Conservation (phyloP, 345 rosid species). For the Carallia pectinifolia region DNA sequence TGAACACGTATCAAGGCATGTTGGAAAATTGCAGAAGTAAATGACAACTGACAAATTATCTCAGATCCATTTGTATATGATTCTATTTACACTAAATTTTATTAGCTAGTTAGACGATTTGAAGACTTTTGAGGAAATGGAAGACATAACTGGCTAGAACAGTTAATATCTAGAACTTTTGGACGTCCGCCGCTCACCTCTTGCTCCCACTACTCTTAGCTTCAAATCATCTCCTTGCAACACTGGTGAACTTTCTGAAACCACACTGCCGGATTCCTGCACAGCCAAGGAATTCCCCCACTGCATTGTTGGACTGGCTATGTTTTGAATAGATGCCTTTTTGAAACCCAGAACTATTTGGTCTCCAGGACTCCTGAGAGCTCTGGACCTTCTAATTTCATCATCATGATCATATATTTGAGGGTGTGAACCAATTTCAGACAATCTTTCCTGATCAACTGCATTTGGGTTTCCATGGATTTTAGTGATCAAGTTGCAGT, state of each 20-base stretch:
- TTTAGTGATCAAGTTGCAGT: slow-evolving; percentile 23
- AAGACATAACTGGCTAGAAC: neutral
- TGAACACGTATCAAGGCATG: slow-evolving; percentile 3
- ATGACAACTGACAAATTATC: slow-evolving; percentile 6
- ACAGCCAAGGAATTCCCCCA: slow-evolving; percentile 31
- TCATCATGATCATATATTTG: slow-evolving; percentile 36
- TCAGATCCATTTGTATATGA: slow-evolving; percentile 22
- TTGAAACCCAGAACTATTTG: slow-evolving; percentile 43
- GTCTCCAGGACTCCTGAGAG: slow-evolving; percentile 55
- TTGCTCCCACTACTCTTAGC: slow-evolving; percentile 6
- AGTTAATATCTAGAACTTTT: slow-evolving; percentile 27
- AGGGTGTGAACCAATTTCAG: slow-evolving; percentile 32
- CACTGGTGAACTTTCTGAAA: slow-evolving; percentile 17
- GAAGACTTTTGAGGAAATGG: neutral
- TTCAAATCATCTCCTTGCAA: slow-evolving; percentile 17
- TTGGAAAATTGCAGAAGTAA: slow-evolving; percentile 3
- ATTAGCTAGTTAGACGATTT: neutral
- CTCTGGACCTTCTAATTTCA: slow-evolving; percentile 44
- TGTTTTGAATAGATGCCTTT: slow-evolving; percentile 19
- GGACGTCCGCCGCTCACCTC: slow-evolving; percentile 22
- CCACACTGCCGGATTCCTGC: slow-evolving; percentile 21
- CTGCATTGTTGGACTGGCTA: slow-evolving; percentile 37
- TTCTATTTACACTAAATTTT: slow-evolving; percentile 36
- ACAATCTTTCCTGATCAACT: slow-evolving; percentile 29
- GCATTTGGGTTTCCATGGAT: slow-evolving; percentile 38